Conservation (phyloP, 2,329 filamentous ascomycete species). For the Aspergillus phoenicis region DNA sequence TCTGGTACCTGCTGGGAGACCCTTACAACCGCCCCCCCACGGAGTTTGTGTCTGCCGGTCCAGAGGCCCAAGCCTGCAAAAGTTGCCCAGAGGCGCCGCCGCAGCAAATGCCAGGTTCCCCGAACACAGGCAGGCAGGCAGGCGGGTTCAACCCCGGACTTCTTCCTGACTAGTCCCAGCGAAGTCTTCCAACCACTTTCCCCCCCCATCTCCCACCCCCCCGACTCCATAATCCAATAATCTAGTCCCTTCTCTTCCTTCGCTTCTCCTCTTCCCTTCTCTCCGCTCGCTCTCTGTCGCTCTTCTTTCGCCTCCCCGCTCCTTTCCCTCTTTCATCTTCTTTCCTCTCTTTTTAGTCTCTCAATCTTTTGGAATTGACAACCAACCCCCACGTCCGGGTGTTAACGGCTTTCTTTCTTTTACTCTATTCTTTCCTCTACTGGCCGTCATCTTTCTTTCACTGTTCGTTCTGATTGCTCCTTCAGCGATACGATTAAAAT, state of each 20-base stretch:
- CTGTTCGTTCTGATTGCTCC: background rate
- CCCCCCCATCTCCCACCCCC: no score
- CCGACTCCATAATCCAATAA: no score
- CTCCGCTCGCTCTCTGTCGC: background rate
- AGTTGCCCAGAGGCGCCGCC: no score
- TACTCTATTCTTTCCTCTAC: background rate
- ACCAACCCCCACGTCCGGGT: background rate
- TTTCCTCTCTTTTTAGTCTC: background rate
- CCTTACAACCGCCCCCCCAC: no score
- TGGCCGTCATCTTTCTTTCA: background rate
- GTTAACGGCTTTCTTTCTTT: background rate
- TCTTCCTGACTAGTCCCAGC: background rate
- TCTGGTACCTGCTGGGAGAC: no score
- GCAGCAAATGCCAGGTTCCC: no score
- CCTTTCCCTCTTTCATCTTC: background rate
- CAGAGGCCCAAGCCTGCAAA: background rate
- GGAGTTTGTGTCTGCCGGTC: background rate
- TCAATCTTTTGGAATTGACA: background rate
- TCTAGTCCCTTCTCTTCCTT: background rate
- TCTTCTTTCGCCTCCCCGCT: background rate
- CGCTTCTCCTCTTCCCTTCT: background rate
- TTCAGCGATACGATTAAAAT: background rate
- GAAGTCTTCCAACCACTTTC: no score
- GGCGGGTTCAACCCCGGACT: constrained; percentile 5
- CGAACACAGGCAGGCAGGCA: background rate